Evolutionary conservation across 2,329 filamentous ascomycete species (phyloP), one percentile per base, ranked within the genome.

Genomic region (Alternaria alternata): DNA sequence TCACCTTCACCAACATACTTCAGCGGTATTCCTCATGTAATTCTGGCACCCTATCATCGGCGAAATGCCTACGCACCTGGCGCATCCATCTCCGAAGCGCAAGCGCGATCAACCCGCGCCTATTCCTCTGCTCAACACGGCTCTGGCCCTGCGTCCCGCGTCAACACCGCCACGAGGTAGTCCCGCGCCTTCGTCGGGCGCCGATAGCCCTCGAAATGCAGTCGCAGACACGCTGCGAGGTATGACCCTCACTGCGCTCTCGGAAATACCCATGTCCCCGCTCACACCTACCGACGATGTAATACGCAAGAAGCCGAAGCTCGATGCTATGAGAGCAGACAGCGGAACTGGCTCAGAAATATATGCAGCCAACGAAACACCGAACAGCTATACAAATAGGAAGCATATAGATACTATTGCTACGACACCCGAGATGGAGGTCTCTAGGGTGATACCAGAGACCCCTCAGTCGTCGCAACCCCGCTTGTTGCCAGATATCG

Each of bases 71-170:
- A 75, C 72, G 53, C 71, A 74, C 58, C 67, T 76, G 53, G 72
- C 70, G 57, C 62, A 75, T 54, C 73, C 75, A 20, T 78, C 75
- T 36, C 76, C 76, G n/a, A 78, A 78, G 67, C 75, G 75, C 58
- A 79, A 79, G 69, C 75, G 76, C 61, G 74, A 77, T 47, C 71
- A 72, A 34, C 64, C 67, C 38, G 69, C 73, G 60, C 67, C 64
- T 38, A 54, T 71, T 38, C 72, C 74, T 14, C 64, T 74, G 39
- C 68, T 76, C 38, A 77, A 76, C 68, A 77, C 75, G 42, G 67
- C 75, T 11, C 66, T 74, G 46, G 66, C 75, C 28, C 67, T 74
- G 26, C 73, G 71, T 59, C 64, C 67, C 49, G 67, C 68, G 42
- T 59, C 67, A 24, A 67, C 72, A 57, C 69, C 74, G 54, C 70